Evolutionary conservation across 139 green algal species (phyloP), one percentile per base, ranked within the genome.

Genomic region (Mychonastes homosphaera): DNA sequence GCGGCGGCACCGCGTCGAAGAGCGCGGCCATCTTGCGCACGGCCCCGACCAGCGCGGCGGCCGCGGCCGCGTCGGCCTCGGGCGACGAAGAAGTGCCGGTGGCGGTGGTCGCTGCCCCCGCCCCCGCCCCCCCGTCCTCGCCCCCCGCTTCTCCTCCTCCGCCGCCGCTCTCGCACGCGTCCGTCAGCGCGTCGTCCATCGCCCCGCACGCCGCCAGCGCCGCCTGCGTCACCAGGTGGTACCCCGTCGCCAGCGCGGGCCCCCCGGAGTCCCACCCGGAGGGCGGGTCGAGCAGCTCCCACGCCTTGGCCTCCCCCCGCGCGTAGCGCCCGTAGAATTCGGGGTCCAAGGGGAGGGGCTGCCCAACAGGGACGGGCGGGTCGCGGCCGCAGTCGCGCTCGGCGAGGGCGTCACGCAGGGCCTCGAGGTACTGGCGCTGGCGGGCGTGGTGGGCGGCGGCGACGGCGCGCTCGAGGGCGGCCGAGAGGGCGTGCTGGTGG

Each of bases 281-380:
- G 2, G 59, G 59, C 23, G 59, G 59, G 59, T 67, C 61, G 18
- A 67, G 40, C 32, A 61, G 16, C 51, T 67, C 50, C 61, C 61
- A 61, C 5, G 50, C 50, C 60, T 67, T 51, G 34, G 41, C 36
- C 30, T 53, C 35, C 12, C 51, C 61, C 26, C 54, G 19, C 39
- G 57, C 38, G 29, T 53, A 59, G 24, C 51, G 53, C 40, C 44
- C 26, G 32, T 62, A 61, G 39, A 67, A 61, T 3, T 0, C 33
- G 15, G 40, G 26, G 24, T 67, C 61, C 24, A 67, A 40, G 10
- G 61, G 61, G 50, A 67, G 51, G 13, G 61, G 61, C 51, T 46
- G 38, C 18, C 61, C 61, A 23, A 67, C 61, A 12, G 45, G 32
- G 3, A 55, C 61, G 13, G 61, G 29, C 23, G 55, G 26, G 36